Percentiles rank a stretch among this genome's conserved stretches.
These are phyloP conservation scores for Senna siamea DNA, from an alignment of 306 rosid species.

Conservation along the genomic window DNA sequence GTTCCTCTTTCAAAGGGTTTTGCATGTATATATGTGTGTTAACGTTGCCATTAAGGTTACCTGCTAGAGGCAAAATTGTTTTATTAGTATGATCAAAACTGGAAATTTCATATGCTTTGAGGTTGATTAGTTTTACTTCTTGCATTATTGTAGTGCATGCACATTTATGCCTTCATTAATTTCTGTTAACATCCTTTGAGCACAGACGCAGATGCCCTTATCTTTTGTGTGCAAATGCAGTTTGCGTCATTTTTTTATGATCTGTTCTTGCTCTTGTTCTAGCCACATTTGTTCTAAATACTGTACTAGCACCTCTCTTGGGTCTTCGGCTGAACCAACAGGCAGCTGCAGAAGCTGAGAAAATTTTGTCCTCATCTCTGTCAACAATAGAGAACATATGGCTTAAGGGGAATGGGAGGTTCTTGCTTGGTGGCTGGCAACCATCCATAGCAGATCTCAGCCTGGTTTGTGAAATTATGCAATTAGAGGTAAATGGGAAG, in stretches of 20 bases:
- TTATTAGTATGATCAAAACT: conserved; percentile 1
- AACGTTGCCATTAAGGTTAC: conserved; percentile 3
- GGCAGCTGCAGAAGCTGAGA: conserved; percentile 78
- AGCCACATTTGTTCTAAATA: conserved; percentile 56
- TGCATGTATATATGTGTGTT: background rate
- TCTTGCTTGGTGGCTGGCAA: conserved; percentile 70
- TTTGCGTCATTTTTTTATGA: conserved; percentile 30
- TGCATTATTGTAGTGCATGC: conserved; percentile 10
- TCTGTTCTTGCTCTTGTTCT: conserved; percentile 44
- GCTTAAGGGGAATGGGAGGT: conserved; percentile 69
- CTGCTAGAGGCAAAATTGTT: conserved; percentile 21
- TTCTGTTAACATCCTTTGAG: conserved; percentile 29
- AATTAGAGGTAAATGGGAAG: conserved; percentile 69
- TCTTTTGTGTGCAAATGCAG: conserved; percentile 25
- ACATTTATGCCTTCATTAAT: conserved; percentile 7
- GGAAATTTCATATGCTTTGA: background rate
- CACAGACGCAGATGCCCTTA: conserved; percentile 2
- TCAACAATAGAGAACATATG: conserved; percentile 71
- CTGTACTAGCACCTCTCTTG: conserved; percentile 68
- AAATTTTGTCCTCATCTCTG: conserved; percentile 65
- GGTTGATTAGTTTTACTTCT: conserved; percentile 20
- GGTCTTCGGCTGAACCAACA: conserved; percentile 58
- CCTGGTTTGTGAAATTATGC: conserved; percentile 79
- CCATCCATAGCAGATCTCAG: conserved; percentile 88
- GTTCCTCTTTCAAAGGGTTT: conserved; percentile 7